Evolutionary conservation across 1,284 basidiomycete species (phyloP).

Genomic region (Cutaneotrichosporon sp.): DNA sequence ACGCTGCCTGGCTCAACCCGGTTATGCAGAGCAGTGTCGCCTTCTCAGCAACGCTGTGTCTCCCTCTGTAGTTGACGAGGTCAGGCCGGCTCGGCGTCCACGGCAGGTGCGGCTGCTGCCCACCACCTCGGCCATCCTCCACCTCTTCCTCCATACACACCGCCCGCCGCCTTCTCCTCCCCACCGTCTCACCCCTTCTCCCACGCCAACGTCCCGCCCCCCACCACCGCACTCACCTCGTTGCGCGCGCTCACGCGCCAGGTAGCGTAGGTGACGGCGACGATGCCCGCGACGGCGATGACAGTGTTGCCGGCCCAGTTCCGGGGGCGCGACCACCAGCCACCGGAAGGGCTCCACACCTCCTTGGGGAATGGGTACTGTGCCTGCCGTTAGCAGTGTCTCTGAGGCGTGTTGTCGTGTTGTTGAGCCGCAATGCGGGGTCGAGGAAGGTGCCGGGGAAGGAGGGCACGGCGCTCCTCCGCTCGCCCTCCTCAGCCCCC

Average conservation of each 20-base stretch:
- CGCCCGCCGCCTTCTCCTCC: neutral
- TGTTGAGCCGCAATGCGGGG: neutral
- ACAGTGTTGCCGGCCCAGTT: conserved; percentile 61
- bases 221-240: conserved; percentile 53
- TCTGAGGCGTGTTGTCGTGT: neutral
- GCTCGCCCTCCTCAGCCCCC: neutral
- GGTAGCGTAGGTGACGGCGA: conserved; percentile 55
- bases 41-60: too few relatives aligned
- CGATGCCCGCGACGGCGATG: conserved; percentile 55
- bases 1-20: too few relatives aligned
- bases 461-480: neutral
- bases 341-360: conserved; percentile 60
- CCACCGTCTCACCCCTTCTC: neutral
- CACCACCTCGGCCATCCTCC: too few relatives aligned
- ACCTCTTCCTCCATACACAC: too few relatives aligned
- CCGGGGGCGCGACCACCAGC: conserved; percentile 61
- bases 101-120: too few relatives aligned
- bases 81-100: too few relatives aligned
- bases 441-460: neutral
- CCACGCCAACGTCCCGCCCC: neutral
- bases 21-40: too few relatives aligned
- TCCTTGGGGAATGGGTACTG: conserved; percentile 62
- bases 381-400: conserved; percentile 32
- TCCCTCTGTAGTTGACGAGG: too few relatives aligned
- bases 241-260: conserved; percentile 58